Conservation (phyloP, 2,329 filamentous ascomycete species). For the Colletotrichum magnum region DNA sequence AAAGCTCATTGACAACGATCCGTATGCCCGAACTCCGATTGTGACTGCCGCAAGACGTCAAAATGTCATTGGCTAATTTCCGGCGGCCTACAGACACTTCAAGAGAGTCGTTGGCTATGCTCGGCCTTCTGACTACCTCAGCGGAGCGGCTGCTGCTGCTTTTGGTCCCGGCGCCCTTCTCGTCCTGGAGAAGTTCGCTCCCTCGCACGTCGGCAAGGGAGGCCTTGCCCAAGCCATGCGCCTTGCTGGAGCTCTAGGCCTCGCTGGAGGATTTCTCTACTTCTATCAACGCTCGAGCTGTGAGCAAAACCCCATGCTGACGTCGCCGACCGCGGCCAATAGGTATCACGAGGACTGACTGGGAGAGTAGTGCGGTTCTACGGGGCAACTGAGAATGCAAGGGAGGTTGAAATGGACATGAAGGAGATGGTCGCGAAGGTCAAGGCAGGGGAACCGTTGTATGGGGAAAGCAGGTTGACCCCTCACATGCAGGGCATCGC, state of each 20-base stretch:
- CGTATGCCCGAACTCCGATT: slow-evolving; percentile 51
- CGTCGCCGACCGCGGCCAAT: background rate
- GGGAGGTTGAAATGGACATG: slow-evolving; percentile 97
- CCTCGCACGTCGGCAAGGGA: slow-evolving; percentile 86
- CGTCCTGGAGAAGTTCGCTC: slow-evolving; percentile 86
- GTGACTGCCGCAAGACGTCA: background rate
- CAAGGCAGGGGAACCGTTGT: slow-evolving; percentile 90
- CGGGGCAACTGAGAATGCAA: slow-evolving; percentile 90
- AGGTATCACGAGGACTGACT: background rate
- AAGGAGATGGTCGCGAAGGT: slow-evolving; percentile 97
- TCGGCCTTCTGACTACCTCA: slow-evolving; percentile 84
- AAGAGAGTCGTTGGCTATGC: slow-evolving; percentile 91
- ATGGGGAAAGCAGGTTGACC: slow-evolving; percentile 83
- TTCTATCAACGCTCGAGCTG: slow-evolving; percentile 87
- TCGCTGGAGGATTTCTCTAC: slow-evolving; percentile 84
- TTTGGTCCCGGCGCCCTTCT: slow-evolving; percentile 81
- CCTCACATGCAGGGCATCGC: slow-evolving; percentile 96
- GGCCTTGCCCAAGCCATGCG: slow-evolving; percentile 89
- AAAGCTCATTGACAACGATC: slow-evolving; percentile 99
- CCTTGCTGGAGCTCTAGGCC: slow-evolving; percentile 78
- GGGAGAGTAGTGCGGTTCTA: slow-evolving; percentile 85
- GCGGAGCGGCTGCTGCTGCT: slow-evolving; percentile 77
- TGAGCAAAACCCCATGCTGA: slow-evolving; percentile 63
- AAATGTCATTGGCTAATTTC: slow-evolving; percentile 7
- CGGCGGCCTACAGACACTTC: slow-evolving; percentile 77